A percentile compares a stretch with the other conserved stretches of the same genome.
phyloP scores from a whole-genome alignment of 2,329 filamentous ascomycete genomes.

The Aspergillus ochraceoroseus region DNA sequence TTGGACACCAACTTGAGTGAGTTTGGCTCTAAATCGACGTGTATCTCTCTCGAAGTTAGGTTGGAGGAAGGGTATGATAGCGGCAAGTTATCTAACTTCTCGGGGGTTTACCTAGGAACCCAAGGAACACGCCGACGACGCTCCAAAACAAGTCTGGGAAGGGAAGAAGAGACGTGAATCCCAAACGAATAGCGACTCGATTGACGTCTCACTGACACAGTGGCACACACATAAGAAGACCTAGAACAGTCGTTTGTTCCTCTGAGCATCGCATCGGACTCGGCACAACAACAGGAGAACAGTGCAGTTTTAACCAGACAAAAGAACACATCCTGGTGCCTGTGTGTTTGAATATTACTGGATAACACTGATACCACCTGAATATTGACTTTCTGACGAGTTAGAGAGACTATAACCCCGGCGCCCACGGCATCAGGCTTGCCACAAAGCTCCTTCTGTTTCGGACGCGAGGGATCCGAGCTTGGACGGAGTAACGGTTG shows the following conservation, averaged over 20 bases:
- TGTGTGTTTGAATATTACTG: slow-evolving; percentile 17
- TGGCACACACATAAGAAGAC: no score
- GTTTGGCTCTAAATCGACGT: slow-evolving; percentile 15
- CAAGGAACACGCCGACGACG: slow-evolving; percentile 33
- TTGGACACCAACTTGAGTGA: slow-evolving; percentile 39
- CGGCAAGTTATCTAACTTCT: slow-evolving; percentile 10
- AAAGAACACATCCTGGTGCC: no score
- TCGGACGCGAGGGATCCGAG: not conserved
- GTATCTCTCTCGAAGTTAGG: not conserved
- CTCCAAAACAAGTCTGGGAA: slow-evolving; percentile 31
- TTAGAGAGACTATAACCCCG: slow-evolving; percentile 1
- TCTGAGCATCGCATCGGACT: slow-evolving; percentile 3
- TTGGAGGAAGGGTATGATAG: not conserved
- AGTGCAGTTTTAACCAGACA: slow-evolving; percentile 1
- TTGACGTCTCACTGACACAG: no score
- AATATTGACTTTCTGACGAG: slow-evolving; percentile 19
- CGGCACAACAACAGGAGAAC: slow-evolving; percentile 2
- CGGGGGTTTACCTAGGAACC: slow-evolving; percentile 27
- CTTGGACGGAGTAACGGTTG: not conserved
- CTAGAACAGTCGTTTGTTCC: slow-evolving; percentile 2
- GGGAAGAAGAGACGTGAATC: slow-evolving; percentile 19
- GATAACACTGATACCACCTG: slow-evolving; percentile 14
- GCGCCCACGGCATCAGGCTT: not conserved
- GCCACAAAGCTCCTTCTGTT: not conserved
- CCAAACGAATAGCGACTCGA: slow-evolving; percentile 7